Base-by-base conservation (phyloP, 2,329 filamentous ascomycete genomes). In the Aureobasidium sp. region DNA sequence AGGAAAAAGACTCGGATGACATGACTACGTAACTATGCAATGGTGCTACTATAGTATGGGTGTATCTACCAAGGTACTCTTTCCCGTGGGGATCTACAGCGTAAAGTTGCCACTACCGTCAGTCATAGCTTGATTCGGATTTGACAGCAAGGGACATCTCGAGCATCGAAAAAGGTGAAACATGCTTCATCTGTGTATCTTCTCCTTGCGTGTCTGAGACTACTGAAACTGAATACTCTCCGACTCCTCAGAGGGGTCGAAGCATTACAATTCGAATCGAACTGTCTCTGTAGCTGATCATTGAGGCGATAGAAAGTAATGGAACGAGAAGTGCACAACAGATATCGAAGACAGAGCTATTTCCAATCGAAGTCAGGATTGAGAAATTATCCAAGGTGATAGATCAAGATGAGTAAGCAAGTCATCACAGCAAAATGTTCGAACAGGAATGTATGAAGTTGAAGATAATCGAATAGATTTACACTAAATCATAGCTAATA, bases 21-120 rank as follows among this genome's bases (percentile, higher is more conserved):
- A 1, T 2, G 13, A 0, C 1, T 37, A 3, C 11, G 14, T 1
- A 11, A 21, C 13, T 3, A 34, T 25, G 9, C 47, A 30, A 5
- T 48, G 45, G 29, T 49, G 47, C 3, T 34, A 8, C 2, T 2
- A 11, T 5, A 37, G 48, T 1, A 34, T 25, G 32, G 32, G 48
- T 10, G n/a, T 21, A 9, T 21, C 21, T 32, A 25, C n/a, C 11
- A 16, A 21, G 21, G 21, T 21, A 21, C 21, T 1, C 21, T 21
- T 21, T 21, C 21, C 21, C 21, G 10, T 11, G 14, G 37, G 42
- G 42, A 45, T 47, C 30, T 36, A 16, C 54, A 58, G 54, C 13
- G 29, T 55, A 44, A 44, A 55, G 7, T 55, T 55, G 51, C 54
- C 54, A 58, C 54, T 21, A 47, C 36, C 7, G 54, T 32, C 54